These are phyloP conservation scores for Climacium dendroides DNA, from an alignment of 225 moss, liverwort and hornwort species.

Conservation along the genomic window DNA sequence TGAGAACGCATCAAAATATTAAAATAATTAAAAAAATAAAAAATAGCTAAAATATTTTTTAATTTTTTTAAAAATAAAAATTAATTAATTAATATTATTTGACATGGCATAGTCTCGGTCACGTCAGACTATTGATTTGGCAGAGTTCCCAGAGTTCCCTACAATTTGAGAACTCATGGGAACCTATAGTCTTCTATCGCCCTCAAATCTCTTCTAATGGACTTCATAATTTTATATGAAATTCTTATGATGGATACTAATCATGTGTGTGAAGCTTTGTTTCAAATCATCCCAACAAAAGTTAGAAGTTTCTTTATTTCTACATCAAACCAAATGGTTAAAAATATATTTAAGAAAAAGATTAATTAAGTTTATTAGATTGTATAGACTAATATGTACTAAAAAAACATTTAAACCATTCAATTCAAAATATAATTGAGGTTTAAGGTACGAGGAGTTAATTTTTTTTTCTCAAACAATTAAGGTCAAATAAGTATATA, in stretches of 20 bases:
- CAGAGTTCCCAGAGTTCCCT: too few relatives aligned
- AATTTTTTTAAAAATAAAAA: too few relatives aligned
- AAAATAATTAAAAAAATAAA: too few relatives aligned
- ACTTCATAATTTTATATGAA: neutral
- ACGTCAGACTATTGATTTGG: too few relatives aligned
- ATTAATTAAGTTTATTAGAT: neutral
- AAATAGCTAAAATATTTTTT: too few relatives aligned
- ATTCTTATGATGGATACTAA: neutral
- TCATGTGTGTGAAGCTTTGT: neutral
- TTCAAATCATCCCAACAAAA: neutral
- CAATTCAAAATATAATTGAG: neutral
- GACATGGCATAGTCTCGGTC: too few relatives aligned
- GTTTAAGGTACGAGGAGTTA: neutral
- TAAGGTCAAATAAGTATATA: accelerated
- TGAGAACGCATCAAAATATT: too few relatives aligned
- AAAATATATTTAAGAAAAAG: neutral
- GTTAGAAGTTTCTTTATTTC: neutral
- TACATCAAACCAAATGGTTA: too few relatives aligned
- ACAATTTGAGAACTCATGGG: too few relatives aligned
- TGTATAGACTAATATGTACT: neutral
- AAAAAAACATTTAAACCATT: neutral
- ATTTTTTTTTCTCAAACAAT: neutral
- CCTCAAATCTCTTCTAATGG: too few relatives aligned
- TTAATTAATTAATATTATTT: too few relatives aligned
- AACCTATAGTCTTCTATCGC: too few relatives aligned